Evolutionary conservation across 108 stramenopile species (phyloP).

Genomic region (Chaetoceros muelleri): DNA sequence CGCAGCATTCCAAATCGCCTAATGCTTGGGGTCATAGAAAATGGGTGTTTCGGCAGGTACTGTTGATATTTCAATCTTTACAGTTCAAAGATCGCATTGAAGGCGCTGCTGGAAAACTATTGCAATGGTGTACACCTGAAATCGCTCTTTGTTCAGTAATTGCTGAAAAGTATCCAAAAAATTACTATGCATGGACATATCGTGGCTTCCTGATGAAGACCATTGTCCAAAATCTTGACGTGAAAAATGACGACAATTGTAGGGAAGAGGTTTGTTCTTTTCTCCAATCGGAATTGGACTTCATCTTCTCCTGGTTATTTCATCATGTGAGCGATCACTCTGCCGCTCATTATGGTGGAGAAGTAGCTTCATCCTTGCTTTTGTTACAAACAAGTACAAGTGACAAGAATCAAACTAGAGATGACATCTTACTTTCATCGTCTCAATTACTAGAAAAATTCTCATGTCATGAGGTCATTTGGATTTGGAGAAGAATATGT

Average conservation of each 20-base stretch:
- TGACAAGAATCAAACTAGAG: no score
- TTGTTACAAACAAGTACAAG: no score
- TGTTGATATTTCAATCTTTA: not conserved
- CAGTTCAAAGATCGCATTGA: not conserved
- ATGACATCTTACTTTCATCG: no score
- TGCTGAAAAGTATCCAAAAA: constrained; percentile 37
- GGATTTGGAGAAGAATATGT: constrained; percentile 1
- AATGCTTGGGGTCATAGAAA: constrained; percentile 40
- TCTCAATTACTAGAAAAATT: not conserved
- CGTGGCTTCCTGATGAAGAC: constrained; percentile 12
- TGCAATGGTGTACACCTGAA: constrained; percentile 11
- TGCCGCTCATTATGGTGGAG: constrained; percentile 32
- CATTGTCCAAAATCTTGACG: not conserved
- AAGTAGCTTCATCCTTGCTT: no score
- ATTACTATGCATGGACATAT: constrained; percentile 51
- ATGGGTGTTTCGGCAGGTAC: constrained; percentile 20
- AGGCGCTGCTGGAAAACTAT: not conserved
- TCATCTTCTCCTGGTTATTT: constrained; percentile 15
- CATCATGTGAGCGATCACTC: constrained; percentile 41
- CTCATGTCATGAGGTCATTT: constrained; percentile 2
- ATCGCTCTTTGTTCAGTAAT: constrained; percentile 16
- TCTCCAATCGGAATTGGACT: constrained; percentile 17
- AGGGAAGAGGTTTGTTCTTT: not conserved
- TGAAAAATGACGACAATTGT: not conserved
- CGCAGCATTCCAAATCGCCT: constrained; percentile 45